Evolutionary conservation across 352 stramenopile genomes (phyloP).

Genomic region (Albugo laibachii): DNA sequence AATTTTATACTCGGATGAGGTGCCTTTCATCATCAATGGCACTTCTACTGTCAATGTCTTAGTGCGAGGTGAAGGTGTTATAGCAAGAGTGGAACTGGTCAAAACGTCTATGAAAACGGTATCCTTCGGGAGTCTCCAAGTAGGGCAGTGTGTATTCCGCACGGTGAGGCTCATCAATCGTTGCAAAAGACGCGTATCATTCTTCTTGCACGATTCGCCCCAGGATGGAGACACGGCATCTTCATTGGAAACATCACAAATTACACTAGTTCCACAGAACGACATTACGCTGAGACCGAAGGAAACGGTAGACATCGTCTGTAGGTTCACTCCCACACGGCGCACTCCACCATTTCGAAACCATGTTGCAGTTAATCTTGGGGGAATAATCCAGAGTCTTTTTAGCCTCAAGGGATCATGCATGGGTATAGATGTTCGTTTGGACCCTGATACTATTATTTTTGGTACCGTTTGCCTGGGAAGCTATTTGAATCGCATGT

Average conservation of each 20-base stretch:
- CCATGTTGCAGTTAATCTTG: conserved; percentile 35
- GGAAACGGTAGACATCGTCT: conserved; percentile 53
- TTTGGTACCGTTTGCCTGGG: conserved; percentile 83
- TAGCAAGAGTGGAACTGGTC: conserved; percentile 71
- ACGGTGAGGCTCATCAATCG: conserved; percentile 76
- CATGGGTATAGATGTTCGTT: conserved; percentile 78
- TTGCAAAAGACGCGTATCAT: conserved; percentile 40
- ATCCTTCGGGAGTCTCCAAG: conserved; percentile 65
- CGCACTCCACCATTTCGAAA: conserved; percentile 42
- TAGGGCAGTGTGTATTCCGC: conserved; percentile 49
- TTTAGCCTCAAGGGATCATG: conserved; percentile 67
- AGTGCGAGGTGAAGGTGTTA: conserved; percentile 52
- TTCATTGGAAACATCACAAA: conserved; percentile 20
- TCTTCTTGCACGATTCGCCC: background rate
- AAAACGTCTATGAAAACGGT: conserved; percentile 70
- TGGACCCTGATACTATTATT: conserved; percentile 77
- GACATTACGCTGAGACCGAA: conserved; percentile 52
- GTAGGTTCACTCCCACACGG: conserved; percentile 48
- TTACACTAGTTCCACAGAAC: conserved; percentile 43
- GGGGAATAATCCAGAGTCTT: conserved; percentile 50
- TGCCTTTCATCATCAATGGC: conserved; percentile 85
- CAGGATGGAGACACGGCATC: conserved; percentile 4
- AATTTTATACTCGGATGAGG: conserved; percentile 53
- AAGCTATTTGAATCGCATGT: conserved; percentile 59
- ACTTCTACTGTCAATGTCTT: conserved; percentile 55